Base-by-base conservation (phyloP, 1,284 basidiomycete species). In the Meira nashicola region DNA sequence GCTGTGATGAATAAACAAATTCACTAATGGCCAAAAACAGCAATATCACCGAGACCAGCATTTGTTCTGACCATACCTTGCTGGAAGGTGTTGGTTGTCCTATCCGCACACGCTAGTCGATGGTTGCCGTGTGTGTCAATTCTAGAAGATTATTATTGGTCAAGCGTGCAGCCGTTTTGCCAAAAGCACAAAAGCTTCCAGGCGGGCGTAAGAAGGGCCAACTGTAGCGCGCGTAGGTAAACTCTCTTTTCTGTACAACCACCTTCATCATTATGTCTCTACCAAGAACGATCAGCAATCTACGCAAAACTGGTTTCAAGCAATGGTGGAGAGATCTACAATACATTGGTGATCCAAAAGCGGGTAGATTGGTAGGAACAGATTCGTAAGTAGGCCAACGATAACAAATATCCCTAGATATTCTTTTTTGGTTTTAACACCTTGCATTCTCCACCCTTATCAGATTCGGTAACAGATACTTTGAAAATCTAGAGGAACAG, bases 341-440 rank as follows among this genome's bases (percentile, higher is more conserved):
- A 58, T 72, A 73, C 57, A 75, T 77, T 28, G 76, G 74, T 55
- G 76, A 77, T 44, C 73, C 74, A 59, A 77, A 77, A 64, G 67
- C 69, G 19, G 76, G 76, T 58, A 66, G 60, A 37, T 64, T 76
- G 39, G 71, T 77, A 11, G 76, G 76, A 19, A 63, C 64, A 41
- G 76, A 77, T 64, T 59, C 66, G 46, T 48, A 23, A 48, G 46
- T 48, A 14, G 23, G 25, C 21, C 17, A 23, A 25, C 14, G 23
- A 17, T 9, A 21, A 21, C 14, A 46, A 8, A 21, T 46, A 10
- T 11, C 14, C 10, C 23, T 21, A 46, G 14, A 3, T 21, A 23
- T 39, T 21, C 56, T 57, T 25, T 9, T 23, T 17, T 15, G 3
- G 19, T 14, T 8, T 9, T 11, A 17, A 25, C 21, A 48, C 9